A percentile compares a stretch with the other conserved stretches of the same genome.
These are phyloP conservation scores for Arctium lappa DNA, from an alignment of 129 eudicot species.

Conservation along the genomic window DNA sequence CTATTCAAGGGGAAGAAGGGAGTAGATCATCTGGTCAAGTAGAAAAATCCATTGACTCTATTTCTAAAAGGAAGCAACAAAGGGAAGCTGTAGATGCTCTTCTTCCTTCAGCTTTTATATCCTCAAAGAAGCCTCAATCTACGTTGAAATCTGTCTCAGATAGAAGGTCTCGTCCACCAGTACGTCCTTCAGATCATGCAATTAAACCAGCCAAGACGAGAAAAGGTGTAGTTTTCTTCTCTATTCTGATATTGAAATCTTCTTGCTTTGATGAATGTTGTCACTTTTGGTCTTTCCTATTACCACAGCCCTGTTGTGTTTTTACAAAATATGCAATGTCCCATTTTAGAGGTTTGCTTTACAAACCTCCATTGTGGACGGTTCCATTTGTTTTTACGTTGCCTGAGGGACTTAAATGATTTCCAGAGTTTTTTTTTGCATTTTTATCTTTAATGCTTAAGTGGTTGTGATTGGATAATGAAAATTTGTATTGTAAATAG, in stretches of 20 bases:
- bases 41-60: constrained; percentile 29
- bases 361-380: too few species aligned
- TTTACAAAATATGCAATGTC: not conserved
- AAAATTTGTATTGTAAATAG: too few species aligned
- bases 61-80: constrained; percentile 70
- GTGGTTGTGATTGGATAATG: too few species aligned
- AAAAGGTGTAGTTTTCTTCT: constrained; percentile 42
- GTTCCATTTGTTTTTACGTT: not conserved
- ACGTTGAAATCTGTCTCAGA: constrained; percentile 42
- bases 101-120: constrained; percentile 80
- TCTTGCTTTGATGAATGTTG: not conserved
- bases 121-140: constrained; percentile 60
- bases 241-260: not conserved
- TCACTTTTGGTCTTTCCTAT: not conserved
- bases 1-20: constrained; percentile 20
- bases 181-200: constrained; percentile 23
- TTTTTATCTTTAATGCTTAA: not conserved
- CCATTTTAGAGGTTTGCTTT: too few species aligned
- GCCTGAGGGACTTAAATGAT: not conserved
- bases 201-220: constrained; percentile 49
- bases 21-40: constrained; percentile 31
- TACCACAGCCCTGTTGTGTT: not conserved
- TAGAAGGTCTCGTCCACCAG: constrained; percentile 40
- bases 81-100: constrained; percentile 96
- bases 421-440: not conserved